Conservation (phyloP, 2,329 filamentous ascomycete genomes). For the Fusarium sp. region DNA sequence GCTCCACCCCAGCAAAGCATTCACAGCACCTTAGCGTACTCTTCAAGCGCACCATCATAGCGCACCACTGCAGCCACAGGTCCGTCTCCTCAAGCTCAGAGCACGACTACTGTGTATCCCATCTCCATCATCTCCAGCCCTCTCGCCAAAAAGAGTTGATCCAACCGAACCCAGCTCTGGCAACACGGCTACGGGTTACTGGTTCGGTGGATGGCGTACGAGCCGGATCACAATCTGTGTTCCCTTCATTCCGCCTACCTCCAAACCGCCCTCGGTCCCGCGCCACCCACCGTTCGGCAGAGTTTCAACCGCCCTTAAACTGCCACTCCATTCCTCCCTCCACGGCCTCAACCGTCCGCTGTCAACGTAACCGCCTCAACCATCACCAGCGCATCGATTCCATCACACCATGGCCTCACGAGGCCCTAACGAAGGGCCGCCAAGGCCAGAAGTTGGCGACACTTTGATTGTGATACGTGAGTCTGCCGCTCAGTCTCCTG, state of each 20-base stretch:
- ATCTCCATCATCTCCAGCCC: conserved; percentile 45
- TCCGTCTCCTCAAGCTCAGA: conserved; percentile 41
- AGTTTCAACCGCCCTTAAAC: conserved; percentile 41
- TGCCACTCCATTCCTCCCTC: conserved; percentile 35
- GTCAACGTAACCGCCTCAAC: conserved; percentile 29
- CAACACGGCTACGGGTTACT: conserved; percentile 30
- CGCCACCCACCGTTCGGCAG: conserved; percentile 37
- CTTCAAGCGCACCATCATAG: conserved; percentile 31
- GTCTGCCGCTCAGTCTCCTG: conserved; percentile 50
- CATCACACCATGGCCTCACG: conserved; percentile 57
- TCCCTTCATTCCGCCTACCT: conserved; percentile 19
- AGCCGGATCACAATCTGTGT: conserved; percentile 24
- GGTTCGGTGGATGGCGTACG: conserved; percentile 41
- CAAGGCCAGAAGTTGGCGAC: conserved; percentile 71
- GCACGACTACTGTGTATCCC: conserved; percentile 32
- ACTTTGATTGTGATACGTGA: conserved; percentile 78
- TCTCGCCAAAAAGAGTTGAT: conserved; percentile 33
- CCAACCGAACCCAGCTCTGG: conserved; percentile 34
- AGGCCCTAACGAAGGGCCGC: conserved; percentile 50
- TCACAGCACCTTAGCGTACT: conserved; percentile 35
- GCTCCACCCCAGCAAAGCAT: conserved; percentile 44
- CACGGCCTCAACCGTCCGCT: conserved; percentile 35
- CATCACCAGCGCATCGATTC: conserved; percentile 32
- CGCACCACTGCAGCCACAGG: conserved; percentile 38
- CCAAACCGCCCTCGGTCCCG: conserved; percentile 27